Conservation (phyloP, 371 early-diverging fungal genomes). For the Mucor indicus region DNA sequence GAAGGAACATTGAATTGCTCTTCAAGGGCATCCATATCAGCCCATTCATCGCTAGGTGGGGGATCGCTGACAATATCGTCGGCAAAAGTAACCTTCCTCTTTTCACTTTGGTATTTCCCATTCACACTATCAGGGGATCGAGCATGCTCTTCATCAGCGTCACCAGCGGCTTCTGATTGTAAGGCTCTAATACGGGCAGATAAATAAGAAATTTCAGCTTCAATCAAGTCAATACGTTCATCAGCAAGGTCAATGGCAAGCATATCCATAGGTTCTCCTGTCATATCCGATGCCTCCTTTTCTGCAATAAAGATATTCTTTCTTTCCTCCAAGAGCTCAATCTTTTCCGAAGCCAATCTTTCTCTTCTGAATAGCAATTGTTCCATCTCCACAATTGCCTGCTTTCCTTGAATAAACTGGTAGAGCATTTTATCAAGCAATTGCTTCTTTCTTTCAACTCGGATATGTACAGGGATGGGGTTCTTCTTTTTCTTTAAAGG, state of each 20-base stretch:
- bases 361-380: slow-evolving; percentile 55
- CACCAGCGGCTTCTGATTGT: slow-evolving; percentile 71
- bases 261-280: slow-evolving; percentile 48
- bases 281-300: slow-evolving; percentile 51
- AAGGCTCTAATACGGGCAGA: slow-evolving; percentile 68
- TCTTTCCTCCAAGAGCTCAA: slow-evolving; percentile 69
- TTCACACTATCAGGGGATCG: not conserved
- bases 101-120: slow-evolving; percentile 4
- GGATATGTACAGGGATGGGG: slow-evolving; percentile 38
- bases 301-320: slow-evolving; percentile 64
- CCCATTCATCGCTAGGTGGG: slow-evolving; percentile 37
- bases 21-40: slow-evolving; percentile 55
- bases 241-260: slow-evolving; percentile 70
- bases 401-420: slow-evolving; percentile 50
- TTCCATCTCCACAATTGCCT: slow-evolving; percentile 49
- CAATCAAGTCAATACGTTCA: slow-evolving; percentile 80
- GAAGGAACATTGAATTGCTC: slow-evolving; percentile 53
- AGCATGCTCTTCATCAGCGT: slow-evolving; percentile 12
- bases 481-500: slow-evolving; percentile 19
- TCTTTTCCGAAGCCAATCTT: slow-evolving; percentile 64
- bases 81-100: slow-evolving; percentile 42
- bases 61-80: slow-evolving; percentile 44
- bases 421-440: slow-evolving; percentile 60
- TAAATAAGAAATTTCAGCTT: slow-evolving; percentile 77
- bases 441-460: slow-evolving; percentile 53